phyloP scores from a whole-genome alignment of 768 basidiomycete species.

The Collybiopsis luxurians region DNA sequence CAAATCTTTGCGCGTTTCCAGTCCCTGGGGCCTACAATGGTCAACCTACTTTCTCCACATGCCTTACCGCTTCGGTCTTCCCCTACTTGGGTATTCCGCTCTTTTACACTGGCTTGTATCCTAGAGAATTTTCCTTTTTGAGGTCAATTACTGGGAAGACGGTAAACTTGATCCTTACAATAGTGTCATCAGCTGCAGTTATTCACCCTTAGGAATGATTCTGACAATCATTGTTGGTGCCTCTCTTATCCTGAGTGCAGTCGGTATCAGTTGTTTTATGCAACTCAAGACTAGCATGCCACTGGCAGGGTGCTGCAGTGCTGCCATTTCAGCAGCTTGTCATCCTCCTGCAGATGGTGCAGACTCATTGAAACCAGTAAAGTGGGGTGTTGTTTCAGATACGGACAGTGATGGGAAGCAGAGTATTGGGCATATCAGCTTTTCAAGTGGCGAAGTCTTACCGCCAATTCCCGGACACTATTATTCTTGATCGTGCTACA shows the following conservation, averaged over 20 bases:
- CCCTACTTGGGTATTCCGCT: not conserved
- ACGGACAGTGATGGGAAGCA: not conserved
- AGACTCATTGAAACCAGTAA: not conserved
- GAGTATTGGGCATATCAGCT: not conserved
- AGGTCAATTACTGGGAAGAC: not conserved
- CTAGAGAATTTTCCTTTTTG: not conserved
- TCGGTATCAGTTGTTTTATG: not conserved
- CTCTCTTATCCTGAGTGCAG: not conserved
- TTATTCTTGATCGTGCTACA: not conserved
- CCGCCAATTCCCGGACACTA: not conserved
- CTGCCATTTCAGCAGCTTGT: no score
- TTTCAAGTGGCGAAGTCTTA: not conserved
- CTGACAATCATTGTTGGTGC: not conserved
- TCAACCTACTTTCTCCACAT: not conserved
- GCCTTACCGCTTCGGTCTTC: not conserved
- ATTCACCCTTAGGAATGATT: not conserved
- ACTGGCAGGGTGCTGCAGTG: no score
- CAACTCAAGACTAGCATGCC: no score
- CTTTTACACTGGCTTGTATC: not conserved
- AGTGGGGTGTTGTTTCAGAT: not conserved
- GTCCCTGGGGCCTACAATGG: not conserved
- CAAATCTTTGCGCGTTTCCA: not conserved
- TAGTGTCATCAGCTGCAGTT: not conserved
- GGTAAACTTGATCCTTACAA: not conserved
- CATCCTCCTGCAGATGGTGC: not conserved